Evolutionary conservation across 2,329 filamentous ascomycete species (phyloP).

Genomic region (Cordyceps javanica): DNA sequence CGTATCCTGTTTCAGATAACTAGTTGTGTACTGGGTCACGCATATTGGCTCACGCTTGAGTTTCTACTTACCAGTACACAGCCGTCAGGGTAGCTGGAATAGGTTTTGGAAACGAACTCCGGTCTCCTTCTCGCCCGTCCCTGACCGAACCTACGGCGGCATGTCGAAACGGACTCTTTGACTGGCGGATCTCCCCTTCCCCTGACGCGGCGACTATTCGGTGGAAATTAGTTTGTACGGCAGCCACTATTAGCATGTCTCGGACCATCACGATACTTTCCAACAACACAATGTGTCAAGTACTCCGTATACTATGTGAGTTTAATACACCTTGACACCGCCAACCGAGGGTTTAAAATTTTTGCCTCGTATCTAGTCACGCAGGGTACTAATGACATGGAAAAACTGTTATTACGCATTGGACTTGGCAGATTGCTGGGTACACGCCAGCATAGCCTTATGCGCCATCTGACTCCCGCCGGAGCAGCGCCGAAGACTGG

Average conservation of each 20-base stretch:
- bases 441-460: neutral
- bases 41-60: neutral
- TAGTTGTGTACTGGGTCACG: conserved; percentile 1
- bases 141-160: neutral
- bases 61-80: neutral
- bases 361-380: too few species aligned
- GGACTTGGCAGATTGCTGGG: too few species aligned
- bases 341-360: too few species aligned
- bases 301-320: too few species aligned
- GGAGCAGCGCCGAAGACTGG: conserved; percentile 8
- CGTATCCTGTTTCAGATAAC: neutral
- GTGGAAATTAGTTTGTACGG: neutral
- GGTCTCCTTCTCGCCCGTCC: neutral
- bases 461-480: neutral
- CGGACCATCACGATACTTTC: neutral
- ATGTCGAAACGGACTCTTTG: neutral
- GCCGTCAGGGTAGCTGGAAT: neutral
- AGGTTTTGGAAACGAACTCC: neutral
- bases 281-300: neutral
- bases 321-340: too few species aligned
- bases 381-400: too few species aligned
- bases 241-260: neutral
- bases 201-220: neutral
- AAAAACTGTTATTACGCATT: too few species aligned
- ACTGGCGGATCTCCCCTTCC: neutral